A percentile compares a stretch with the other conserved stretches of the same genome.
Conservation (phyloP, 1,284 basidiomycete species). For the Gastroboletus turbinatus region DNA sequence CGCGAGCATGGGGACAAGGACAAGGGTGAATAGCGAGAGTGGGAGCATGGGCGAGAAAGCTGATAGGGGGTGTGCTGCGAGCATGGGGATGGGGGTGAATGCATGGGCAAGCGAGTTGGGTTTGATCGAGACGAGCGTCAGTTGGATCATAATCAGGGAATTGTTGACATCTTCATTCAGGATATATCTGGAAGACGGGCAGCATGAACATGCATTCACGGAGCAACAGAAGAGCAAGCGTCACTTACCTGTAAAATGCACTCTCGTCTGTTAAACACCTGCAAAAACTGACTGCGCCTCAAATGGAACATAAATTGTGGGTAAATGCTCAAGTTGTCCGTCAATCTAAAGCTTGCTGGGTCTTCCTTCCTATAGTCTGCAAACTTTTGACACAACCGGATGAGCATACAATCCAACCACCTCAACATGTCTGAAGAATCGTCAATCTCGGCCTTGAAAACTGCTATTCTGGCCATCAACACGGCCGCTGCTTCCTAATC, state of each 20-base stretch:
- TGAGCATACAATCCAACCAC: slow-evolving; percentile 99
- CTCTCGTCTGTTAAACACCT: slow-evolving; percentile 99
- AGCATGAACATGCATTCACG: slow-evolving; percentile 3
- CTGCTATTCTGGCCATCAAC: slow-evolving; percentile 97
- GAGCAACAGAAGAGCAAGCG: background rate
- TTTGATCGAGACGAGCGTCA: too few relatives aligned
- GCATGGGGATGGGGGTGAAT: too few relatives aligned
- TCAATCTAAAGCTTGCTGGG: slow-evolving; percentile 88
- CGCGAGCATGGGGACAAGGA: too few relatives aligned
- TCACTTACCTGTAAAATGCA: slow-evolving; percentile 86
- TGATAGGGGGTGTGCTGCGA: too few relatives aligned
- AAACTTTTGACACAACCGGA: slow-evolving; percentile 98
- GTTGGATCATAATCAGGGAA: too few relatives aligned
- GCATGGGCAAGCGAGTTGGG: too few relatives aligned
- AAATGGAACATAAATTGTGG: slow-evolving; percentile 99
- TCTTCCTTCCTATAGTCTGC: slow-evolving; percentile 99
- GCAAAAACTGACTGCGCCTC: slow-evolving; percentile 95
- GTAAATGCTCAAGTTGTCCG: slow-evolving; percentile 98
- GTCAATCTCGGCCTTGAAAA: slow-evolving; percentile 99
- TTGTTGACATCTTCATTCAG: slow-evolving; percentile 51
- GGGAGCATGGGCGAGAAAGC: too few relatives aligned
- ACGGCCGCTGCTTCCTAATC: slow-evolving; percentile 99
- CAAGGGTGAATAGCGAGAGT: too few relatives aligned
- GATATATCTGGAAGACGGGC: slow-evolving; percentile 66
- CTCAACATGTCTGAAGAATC: slow-evolving; percentile 96